Percentiles rank a stretch among this genome's conserved stretches.
Evolutionary conservation across 106 monocot species (phyloP).

Genomic region (Dioscorea dumetorum): DNA sequence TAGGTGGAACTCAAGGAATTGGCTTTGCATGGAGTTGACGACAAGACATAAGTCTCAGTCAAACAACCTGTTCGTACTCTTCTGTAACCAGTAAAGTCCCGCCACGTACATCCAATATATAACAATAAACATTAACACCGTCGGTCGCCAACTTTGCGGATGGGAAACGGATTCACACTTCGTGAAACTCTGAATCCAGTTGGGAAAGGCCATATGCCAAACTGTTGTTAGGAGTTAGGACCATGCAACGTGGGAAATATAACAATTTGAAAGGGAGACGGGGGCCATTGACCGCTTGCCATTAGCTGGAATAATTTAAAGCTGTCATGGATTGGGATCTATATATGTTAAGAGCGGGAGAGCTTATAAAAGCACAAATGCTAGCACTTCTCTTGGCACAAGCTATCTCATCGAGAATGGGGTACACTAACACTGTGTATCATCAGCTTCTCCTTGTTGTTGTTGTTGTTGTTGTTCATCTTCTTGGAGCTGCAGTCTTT

Average conservation of each 20-base stretch:
- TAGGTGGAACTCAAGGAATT: not conserved
- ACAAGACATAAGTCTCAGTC: too few species aligned
- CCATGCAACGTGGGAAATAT: not conserved
- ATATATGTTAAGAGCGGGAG: not conserved
- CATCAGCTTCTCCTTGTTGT: not conserved
- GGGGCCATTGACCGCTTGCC: not conserved
- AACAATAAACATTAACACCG: too few species aligned
- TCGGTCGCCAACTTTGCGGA: too few species aligned
- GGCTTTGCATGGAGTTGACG: not conserved
- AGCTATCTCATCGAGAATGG: not conserved
- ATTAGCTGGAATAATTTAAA: constrained; percentile 8
- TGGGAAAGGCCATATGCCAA: not conserved
- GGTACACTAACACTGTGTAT: not conserved
- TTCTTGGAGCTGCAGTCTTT: not conserved
- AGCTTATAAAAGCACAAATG: not conserved
- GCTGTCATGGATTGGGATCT: constrained; percentile 5
- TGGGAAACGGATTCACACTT: not conserved
- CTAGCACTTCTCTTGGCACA: not conserved
- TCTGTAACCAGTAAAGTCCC: too few species aligned
- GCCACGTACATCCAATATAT: too few species aligned
- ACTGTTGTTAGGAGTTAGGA: too few species aligned
- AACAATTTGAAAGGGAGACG: not conserved
- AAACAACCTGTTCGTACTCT: too few species aligned
- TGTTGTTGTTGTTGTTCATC: not conserved
- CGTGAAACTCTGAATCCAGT: not conserved